Evolutionary conservation across 2,329 filamentous ascomycete genomes (phyloP).

Genomic region (Nemania diffusa): DNA sequence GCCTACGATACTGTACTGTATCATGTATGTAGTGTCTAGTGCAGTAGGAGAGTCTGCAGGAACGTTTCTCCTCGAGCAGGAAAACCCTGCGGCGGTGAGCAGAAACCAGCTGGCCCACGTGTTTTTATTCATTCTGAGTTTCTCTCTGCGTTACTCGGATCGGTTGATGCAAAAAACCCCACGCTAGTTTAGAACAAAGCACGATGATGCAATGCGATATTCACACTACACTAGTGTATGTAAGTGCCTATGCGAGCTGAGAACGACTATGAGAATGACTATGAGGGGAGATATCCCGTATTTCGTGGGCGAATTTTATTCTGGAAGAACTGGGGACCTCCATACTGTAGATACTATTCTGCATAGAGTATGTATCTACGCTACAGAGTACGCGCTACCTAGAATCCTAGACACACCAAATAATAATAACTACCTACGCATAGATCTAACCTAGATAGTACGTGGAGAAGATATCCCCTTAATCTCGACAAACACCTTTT

Average conservation of each 20-base stretch:
- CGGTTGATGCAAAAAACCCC: constrained; percentile 11
- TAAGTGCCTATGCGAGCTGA: too few relatives aligned
- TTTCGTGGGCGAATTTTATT: background rate
- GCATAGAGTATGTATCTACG: too few relatives aligned
- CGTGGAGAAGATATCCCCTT: background rate
- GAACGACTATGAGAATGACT: background rate
- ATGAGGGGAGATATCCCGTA: constrained; percentile 13
- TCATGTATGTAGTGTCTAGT: background rate
- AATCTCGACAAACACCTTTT: too few relatives aligned
- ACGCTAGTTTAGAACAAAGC: constrained; percentile 9
- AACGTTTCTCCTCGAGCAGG: constrained; percentile 18
- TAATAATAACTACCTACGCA: background rate
- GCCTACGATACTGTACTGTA: background rate
- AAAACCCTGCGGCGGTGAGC: constrained; percentile 13
- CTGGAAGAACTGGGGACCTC: background rate
- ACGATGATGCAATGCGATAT: constrained; percentile 26
- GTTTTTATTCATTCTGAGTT: background rate
- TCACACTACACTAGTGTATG: background rate
- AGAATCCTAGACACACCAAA: background rate
- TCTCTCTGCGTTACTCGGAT: background rate
- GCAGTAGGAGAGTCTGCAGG: constrained; percentile 16
- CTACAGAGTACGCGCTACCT: too few relatives aligned
- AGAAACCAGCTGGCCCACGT: constrained; percentile 18
- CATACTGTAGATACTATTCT: too few relatives aligned
- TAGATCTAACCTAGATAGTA: background rate